phyloP scores from a whole-genome alignment of 1,284 basidiomycete species.

The Volvariella surrecta region DNA sequence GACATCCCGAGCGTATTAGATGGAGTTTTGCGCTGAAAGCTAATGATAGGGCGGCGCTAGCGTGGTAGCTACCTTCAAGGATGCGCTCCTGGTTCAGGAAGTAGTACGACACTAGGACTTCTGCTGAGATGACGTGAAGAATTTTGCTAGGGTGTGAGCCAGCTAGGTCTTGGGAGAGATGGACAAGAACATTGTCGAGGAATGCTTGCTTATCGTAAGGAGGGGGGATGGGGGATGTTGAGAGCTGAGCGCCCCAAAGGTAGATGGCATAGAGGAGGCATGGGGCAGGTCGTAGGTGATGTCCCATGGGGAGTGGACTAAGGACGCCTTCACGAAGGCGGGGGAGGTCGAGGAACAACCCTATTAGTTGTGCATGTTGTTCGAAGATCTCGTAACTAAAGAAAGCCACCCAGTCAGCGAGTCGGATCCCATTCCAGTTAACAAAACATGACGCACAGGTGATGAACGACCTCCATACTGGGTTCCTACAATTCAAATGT shows the following conservation, averaged over 20 bases:
- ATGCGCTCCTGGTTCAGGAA: conserved; percentile 30
- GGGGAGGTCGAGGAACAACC: conserved; percentile 31
- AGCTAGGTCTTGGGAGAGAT: conserved; percentile 18
- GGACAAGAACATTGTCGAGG: conserved; percentile 20
- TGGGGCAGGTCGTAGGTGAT: conserved; percentile 15
- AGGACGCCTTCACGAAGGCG: conserved; percentile 23
- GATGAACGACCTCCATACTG: background rate
- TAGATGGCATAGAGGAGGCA: conserved; percentile 16
- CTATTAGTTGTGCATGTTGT: conserved; percentile 25
- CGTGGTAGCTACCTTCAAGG: conserved; percentile 35
- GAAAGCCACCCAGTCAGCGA: background rate
- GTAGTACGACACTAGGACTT: conserved; percentile 36
- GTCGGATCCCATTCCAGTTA: background rate
- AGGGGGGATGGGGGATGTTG: conserved; percentile 8
- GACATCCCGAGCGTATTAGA: conserved; percentile 20
- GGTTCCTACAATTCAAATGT: background rate
- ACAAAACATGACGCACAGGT: background rate
- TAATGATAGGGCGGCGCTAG: conserved; percentile 32
- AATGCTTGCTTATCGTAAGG: conserved; percentile 21
- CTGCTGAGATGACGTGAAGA: conserved; percentile 35
- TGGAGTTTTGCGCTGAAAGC: conserved; percentile 29
- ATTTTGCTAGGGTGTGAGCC: conserved; percentile 25
- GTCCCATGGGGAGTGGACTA: conserved; percentile 13
- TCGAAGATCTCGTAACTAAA: conserved; percentile 26
- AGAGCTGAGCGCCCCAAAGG: conserved; percentile 17